Percentiles rank a stretch among this genome's conserved stretches.
phyloP scores from a whole-genome alignment of 169 alveolate species.

The Toxoplasma gondii region DNA sequence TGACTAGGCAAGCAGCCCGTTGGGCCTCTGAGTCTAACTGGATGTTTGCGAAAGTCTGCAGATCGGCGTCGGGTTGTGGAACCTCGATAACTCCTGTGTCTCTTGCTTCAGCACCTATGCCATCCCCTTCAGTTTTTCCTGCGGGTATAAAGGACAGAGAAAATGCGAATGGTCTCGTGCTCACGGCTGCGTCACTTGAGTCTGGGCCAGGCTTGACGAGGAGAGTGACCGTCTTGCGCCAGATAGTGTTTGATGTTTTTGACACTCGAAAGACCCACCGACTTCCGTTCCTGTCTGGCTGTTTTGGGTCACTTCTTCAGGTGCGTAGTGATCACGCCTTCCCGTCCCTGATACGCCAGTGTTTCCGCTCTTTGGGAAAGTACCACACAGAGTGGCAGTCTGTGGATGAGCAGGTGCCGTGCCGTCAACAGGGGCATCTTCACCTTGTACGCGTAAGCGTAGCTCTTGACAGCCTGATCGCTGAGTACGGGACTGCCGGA shows the following conservation, averaged over 20 bases:
- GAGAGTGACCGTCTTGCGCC: neutral
- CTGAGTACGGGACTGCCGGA: slow-evolving; percentile 1
- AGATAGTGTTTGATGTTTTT: neutral
- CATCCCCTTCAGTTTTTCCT: neutral
- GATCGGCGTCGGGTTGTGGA: neutral
- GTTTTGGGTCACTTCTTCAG: neutral
- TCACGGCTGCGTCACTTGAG: neutral
- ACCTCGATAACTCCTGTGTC: neutral
- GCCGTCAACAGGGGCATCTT: too few species aligned
- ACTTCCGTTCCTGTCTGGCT: neutral
- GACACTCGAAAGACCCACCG: neutral
- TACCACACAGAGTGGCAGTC: too few species aligned
- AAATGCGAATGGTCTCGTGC: neutral
- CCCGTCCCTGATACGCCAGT: too few species aligned
- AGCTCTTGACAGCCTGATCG: neutral
- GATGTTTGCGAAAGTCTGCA: neutral
- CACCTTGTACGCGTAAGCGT: neutral
- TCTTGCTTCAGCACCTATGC: neutral
- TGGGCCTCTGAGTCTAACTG: neutral
- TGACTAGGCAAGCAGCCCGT: slow-evolving; percentile 17
- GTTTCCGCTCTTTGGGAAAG: too few species aligned
- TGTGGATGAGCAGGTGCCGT: too few species aligned
- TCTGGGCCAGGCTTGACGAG: neutral
- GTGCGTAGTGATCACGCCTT: too few species aligned
- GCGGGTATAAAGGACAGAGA: neutral